phyloP scores from a whole-genome alignment of 176 grass and related monocot genomes.

The Elaeis guineensis region DNA sequence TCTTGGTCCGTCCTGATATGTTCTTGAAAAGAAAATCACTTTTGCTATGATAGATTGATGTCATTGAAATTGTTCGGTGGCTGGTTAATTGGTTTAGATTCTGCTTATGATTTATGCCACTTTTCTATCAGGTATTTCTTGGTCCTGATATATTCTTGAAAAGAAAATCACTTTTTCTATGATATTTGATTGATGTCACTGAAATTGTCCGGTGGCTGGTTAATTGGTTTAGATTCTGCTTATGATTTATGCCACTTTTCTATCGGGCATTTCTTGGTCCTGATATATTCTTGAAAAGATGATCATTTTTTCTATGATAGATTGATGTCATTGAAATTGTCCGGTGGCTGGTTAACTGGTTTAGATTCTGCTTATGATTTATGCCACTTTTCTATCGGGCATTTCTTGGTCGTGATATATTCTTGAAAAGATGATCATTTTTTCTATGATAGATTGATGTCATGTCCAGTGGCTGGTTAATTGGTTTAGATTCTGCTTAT shows the following conservation, averaged over 20 bases:
- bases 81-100: no score
- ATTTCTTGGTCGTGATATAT: no score
- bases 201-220: no score
- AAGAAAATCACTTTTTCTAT: not conserved
- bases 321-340: not conserved
- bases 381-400: no score
- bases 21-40: not conserved
- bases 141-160: no score
- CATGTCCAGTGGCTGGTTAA: not conserved
- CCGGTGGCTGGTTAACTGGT: no score
- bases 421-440: no score
- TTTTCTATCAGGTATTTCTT: constrained; percentile 68
- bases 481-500: no score
- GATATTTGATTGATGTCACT: not conserved
- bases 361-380: no score
- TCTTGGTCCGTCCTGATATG: not conserved
- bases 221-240: no score
- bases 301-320: not conserved
- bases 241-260: no score
- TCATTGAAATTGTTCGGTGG: not conserved
- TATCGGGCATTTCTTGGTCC: constrained; percentile 33
- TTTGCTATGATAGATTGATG: not conserved
- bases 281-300: no score
- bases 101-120: constrained; percentile 26
- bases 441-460: not conserved